Conservation (phyloP, 352 stramenopile species). For the Globisporangium cederbergense region DNA sequence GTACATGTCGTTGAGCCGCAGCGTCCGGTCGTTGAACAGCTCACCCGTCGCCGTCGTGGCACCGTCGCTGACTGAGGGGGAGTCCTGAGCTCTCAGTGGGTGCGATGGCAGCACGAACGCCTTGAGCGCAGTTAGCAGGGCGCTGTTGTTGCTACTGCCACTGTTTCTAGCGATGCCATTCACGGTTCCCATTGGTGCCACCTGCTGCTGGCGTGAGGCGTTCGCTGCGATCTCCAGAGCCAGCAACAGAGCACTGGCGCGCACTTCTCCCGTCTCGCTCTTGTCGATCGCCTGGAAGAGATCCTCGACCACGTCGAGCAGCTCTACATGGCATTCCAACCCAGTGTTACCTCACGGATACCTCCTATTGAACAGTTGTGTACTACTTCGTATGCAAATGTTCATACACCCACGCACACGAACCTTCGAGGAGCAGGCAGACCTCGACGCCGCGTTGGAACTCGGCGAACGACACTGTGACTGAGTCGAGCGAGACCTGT, state of each 20-base stretch:
- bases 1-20: slow-evolving; percentile 9
- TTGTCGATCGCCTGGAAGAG: slow-evolving; percentile 15
- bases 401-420: not conserved
- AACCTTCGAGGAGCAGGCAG: slow-evolving; percentile 18
- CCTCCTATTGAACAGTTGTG: not conserved
- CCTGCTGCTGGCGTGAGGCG: not conserved
- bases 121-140: slow-evolving; percentile 4
- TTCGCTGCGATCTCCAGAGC: slow-evolving; percentile 5
- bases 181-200: no score
- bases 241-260: slow-evolving; percentile 8
- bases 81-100: not conserved
- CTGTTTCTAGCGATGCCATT: no score
- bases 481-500: not conserved
- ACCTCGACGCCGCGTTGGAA: slow-evolving; percentile 15
- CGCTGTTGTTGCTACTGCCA: not conserved
- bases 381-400: not conserved
- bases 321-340: slow-evolving; percentile 9
- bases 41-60: not conserved
- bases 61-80: not conserved
- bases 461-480: slow-evolving; percentile 7
- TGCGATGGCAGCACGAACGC: not conserved
- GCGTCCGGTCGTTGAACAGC: slow-evolving; percentile 6
- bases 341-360: not conserved
- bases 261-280: slow-evolving; percentile 11
- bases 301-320: slow-evolving; percentile 11